Percentiles rank a stretch among this genome's conserved stretches.
Evolutionary conservation across 73 alveolate genomes (phyloP).

Genomic region (Paramecium sonneborni): DNA sequence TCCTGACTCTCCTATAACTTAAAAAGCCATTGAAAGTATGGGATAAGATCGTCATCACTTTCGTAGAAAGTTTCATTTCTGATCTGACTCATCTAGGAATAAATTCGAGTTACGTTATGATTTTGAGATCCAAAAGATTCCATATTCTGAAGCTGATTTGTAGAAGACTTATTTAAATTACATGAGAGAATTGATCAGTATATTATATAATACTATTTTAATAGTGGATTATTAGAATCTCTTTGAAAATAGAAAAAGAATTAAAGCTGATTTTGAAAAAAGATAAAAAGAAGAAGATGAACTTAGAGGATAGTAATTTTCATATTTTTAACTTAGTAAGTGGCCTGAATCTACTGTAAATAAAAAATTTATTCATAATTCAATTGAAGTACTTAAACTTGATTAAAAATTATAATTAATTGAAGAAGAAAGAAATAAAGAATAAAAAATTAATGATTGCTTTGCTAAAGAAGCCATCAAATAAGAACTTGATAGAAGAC

Average conservation of each 20-base stretch:
- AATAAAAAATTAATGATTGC: background rate
- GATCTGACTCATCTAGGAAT: background rate
- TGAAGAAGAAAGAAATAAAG: background rate
- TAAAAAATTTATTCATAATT: background rate
- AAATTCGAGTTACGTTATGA: background rate
- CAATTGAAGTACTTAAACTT: background rate
- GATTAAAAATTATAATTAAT: background rate
- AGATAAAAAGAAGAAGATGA: background rate
- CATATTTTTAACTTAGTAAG: background rate
- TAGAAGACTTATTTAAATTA: background rate
- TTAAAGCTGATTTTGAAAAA: background rate
- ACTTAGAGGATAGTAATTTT: background rate
- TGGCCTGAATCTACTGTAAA: background rate
- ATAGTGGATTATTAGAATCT: background rate
- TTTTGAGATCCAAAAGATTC: background rate
- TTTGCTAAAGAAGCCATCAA: background rate
- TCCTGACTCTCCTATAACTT: constrained; percentile 11
- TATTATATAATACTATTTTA: background rate
- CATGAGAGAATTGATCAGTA: background rate
- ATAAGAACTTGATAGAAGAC: background rate
- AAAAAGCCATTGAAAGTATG: constrained; percentile 6
- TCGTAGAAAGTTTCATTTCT: background rate
- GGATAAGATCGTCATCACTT: constrained; percentile 2
- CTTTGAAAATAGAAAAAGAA: background rate
- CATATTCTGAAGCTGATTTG: background rate